Base-by-base conservation (phyloP, 164 flowering plant genomes). In the Berberis vulgaris region DNA sequence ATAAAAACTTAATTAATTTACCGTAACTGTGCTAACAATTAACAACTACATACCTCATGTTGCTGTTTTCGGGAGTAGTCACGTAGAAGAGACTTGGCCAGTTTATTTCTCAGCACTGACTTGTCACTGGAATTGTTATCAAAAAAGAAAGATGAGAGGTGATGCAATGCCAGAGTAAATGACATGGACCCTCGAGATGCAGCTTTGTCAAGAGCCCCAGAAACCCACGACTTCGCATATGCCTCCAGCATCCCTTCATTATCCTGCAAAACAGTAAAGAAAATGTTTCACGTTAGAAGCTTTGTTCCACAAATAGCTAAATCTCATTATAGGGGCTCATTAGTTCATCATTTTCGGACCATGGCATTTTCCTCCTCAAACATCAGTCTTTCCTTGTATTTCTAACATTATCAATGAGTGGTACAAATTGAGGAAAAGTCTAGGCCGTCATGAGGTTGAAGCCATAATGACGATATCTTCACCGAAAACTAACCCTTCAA, bases 161-260 rank as follows among this genome's bases (percentile, higher is more conserved):
- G 96, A 74, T 94, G 99, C 74, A 91, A 56, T 44, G 72, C 93
- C 73, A 91, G 61, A 1, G 80, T 69, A 67, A 75, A 91, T 58
- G 91, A 65, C 39, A 82, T 44, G 50, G 96, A 86, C 63, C 76
- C 72, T 65, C 95, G 78, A 57, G 52, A 60, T 45, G 79, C 83
- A 73, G 99, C 93, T 79, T 69, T 83, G 73, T 94, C 97, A n/a
- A 91, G 91, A 41, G 78, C 79, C 63, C 95, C 96, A 67, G 95
- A 79, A 57, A 74, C 73, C 97, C 97, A 94, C n/a, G 96, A 84
- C 73, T 88, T 90, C 41, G 73, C 80, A 76, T 86, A 94, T 54
- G 95, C 95, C 69, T 87, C 95, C 76, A 94, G 69, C 61, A 94
- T 79, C 62, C 58, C 80, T 67, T 83, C 91, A 72, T 86, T 73